These are phyloP conservation scores for Davidsoniella australis DNA, from an alignment of 2,329 filamentous ascomycete genomes.

Conservation along the genomic window DNA sequence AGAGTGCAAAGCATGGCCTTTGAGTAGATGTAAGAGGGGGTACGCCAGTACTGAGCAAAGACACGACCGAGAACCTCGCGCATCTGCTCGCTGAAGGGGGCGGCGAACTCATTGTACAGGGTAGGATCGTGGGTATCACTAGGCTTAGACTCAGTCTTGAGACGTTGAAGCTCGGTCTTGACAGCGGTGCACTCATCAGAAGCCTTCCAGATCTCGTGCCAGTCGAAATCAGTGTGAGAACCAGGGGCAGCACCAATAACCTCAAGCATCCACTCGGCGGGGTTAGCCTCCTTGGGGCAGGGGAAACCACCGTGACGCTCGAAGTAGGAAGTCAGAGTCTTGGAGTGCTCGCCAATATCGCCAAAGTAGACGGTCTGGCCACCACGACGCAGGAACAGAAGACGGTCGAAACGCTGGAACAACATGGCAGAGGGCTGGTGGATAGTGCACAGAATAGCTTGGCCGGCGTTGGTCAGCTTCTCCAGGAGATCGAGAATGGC, in stretches of 20 bases:
- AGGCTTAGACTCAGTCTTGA: slow-evolving; percentile 33
- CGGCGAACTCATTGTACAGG: slow-evolving; percentile 61
- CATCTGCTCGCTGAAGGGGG: slow-evolving; percentile 53
- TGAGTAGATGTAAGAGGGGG: slow-evolving; percentile 74
- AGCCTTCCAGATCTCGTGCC: slow-evolving; percentile 44
- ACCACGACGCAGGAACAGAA: slow-evolving; percentile 61
- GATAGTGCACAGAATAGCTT: slow-evolving; percentile 92
- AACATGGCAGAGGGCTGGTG: slow-evolving; percentile 94
- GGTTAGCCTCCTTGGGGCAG: slow-evolving; percentile 55
- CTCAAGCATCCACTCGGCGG: slow-evolving; percentile 64
- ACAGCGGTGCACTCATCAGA: slow-evolving; percentile 39
- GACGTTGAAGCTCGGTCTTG: slow-evolving; percentile 37
- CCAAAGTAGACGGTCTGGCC: slow-evolving; percentile 71
- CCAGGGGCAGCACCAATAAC: slow-evolving; percentile 47
- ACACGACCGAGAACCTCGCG: slow-evolving; percentile 53
- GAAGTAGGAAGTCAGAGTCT: slow-evolving; percentile 56
- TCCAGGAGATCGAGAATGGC: slow-evolving; percentile 76
- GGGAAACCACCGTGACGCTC: slow-evolving; percentile 49
- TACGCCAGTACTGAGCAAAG: slow-evolving; percentile 86
- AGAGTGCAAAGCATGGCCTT: slow-evolving; percentile 53
- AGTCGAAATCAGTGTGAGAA: slow-evolving; percentile 44
- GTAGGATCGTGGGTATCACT: slow-evolving; percentile 21
- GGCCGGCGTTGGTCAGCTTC: slow-evolving; percentile 75
- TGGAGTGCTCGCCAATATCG: slow-evolving; percentile 55
- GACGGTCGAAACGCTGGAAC: slow-evolving; percentile 76